phyloP scores from a whole-genome alignment of 441 rosid species.

The Aleurites moluccanus region DNA sequence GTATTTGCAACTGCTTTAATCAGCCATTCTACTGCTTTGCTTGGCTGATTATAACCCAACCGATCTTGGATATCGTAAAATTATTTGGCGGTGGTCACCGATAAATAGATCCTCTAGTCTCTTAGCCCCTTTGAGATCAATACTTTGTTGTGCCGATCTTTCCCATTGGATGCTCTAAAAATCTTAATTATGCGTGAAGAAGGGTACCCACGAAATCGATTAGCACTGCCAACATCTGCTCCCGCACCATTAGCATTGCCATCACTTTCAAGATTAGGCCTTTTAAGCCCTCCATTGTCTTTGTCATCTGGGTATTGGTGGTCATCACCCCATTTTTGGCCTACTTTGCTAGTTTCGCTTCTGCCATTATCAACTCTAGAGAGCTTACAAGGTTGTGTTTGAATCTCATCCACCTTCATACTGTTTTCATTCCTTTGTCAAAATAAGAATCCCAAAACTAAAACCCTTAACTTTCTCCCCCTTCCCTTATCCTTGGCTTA shows the following conservation, averaged over 20 bases:
- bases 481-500: too few relatives aligned
- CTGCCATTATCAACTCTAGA: constrained; percentile 50
- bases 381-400: constrained; percentile 58
- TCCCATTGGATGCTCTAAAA: constrained; percentile 93
- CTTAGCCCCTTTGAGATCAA: constrained; percentile 88
- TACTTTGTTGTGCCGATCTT: constrained; percentile 96
- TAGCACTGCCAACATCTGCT: constrained; percentile 20
- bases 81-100: constrained; percentile 87
- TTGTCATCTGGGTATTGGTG: too few relatives aligned
- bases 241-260: too few relatives aligned
- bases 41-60: constrained; percentile 91
- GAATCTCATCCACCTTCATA: constrained; percentile 83
- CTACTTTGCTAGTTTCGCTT: constrained; percentile 37
- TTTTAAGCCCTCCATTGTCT: constrained; percentile 53
- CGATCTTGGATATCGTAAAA: constrained; percentile 95
- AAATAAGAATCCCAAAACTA: too few relatives aligned
- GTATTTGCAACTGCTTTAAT: constrained; percentile 81
- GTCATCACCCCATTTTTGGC: constrained; percentile 32
- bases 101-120: constrained; percentile 83
- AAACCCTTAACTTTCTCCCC: too few relatives aligned
- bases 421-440: constrained; percentile 73
- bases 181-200: constrained; percentile 89
- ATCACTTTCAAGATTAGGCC: constrained; percentile 32
- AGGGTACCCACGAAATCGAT: constrained; percentile 52
- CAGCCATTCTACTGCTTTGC: constrained; percentile 94